Conservation (phyloP, 352 stramenopile genomes). For the Phytophthora capsici region DNA sequence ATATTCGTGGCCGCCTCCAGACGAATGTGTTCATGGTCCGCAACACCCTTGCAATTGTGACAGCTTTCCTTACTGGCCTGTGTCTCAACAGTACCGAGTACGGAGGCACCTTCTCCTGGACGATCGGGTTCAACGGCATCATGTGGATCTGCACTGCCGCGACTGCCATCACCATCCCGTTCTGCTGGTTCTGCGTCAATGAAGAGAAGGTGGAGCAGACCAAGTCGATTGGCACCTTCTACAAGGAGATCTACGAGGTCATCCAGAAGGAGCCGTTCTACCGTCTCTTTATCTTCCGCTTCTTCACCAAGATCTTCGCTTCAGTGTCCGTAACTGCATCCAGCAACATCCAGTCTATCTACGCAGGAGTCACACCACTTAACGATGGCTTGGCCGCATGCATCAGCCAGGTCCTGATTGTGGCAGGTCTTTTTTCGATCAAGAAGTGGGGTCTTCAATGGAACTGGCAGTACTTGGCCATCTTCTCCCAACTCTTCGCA, state of each 20-base stretch:
- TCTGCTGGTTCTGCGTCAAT: conserved; percentile 50
- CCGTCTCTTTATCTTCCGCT: conserved; percentile 41
- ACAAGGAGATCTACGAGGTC: conserved; percentile 41
- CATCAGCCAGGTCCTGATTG: conserved; percentile 31
- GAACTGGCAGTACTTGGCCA: conserved; percentile 49
- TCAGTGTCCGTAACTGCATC: conserved; percentile 32
- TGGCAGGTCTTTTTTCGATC: conserved; percentile 35
- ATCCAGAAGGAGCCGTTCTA: conserved; percentile 44
- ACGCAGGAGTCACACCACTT: conserved; percentile 31
- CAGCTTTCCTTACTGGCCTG: conserved; percentile 48
- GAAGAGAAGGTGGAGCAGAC: conserved; percentile 36
- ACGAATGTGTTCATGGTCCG: conserved; percentile 44
- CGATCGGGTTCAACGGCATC: conserved; percentile 51
- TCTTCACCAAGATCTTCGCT: conserved; percentile 42
- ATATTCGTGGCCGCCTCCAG: conserved; percentile 33
- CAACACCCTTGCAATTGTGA: conserved; percentile 30
- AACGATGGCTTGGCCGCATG: conserved; percentile 35
- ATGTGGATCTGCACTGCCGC: conserved; percentile 41
- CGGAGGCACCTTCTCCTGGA: conserved; percentile 52
- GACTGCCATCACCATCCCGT: conserved; percentile 32
- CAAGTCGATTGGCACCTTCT: conserved; percentile 28
- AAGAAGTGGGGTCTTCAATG: conserved; percentile 52
- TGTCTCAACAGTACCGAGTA: conserved; percentile 52
- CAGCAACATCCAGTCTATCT: conserved; percentile 38
- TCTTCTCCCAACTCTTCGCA: conserved; percentile 36